phyloP scores from a whole-genome alignment of 192 early-diverging fungal genomes.

The Linnemannia zychae region DNA sequence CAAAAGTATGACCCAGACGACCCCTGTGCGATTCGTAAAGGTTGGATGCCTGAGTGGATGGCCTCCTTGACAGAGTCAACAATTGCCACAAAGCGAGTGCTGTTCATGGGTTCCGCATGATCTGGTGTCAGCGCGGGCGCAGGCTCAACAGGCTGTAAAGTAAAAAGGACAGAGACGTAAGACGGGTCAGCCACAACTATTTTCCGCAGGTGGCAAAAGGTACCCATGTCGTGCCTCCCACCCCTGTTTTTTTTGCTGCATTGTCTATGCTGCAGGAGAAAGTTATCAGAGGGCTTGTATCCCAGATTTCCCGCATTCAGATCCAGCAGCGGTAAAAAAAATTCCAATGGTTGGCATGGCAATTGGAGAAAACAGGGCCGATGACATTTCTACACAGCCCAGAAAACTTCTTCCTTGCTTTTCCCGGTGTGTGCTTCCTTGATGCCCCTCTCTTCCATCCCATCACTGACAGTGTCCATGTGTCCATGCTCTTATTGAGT shows the following conservation, averaged over 20 bases:
- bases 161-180: background rate
- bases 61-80: slow-evolving; percentile 67
- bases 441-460: background rate
- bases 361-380: background rate
- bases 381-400: background rate
- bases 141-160: slow-evolving; percentile 30
- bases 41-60: slow-evolving; percentile 61
- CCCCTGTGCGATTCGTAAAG: slow-evolving; percentile 74
- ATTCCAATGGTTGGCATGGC: background rate
- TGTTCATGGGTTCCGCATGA: slow-evolving; percentile 61
- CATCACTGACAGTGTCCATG: background rate
- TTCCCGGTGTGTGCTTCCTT: slow-evolving; percentile 1
- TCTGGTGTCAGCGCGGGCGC: slow-evolving; percentile 54
- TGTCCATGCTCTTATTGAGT: background rate
- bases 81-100: slow-evolving; percentile 57
- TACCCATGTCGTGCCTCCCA: background rate
- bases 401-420: background rate
- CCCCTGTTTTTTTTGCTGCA: background rate
- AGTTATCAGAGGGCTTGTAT: background rate
- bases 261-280: background rate
- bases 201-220: background rate
- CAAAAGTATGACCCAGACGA: slow-evolving; percentile 96
- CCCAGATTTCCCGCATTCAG: slow-evolving; percentile 8
- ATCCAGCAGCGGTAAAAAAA: slow-evolving; percentile 7
- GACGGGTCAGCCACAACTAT: background rate